Evolutionary conservation across 305 asterid genomes (phyloP), one percentile per base, ranked within the genome.

Genomic region (Fraxinus latifolia): DNA sequence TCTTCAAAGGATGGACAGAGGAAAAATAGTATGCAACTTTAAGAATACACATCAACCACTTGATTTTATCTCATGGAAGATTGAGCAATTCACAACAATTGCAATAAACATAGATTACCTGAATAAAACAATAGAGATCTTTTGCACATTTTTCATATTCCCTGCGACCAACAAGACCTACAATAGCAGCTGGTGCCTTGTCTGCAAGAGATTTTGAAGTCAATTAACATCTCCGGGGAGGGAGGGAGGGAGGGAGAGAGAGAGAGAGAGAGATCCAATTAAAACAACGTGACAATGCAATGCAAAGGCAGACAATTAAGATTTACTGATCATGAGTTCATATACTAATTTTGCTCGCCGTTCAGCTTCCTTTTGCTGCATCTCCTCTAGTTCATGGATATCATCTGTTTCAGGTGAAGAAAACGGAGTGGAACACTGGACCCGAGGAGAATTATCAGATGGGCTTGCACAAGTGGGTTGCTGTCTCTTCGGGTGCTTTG

Each of bases 61-160:
- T 27, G 71, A 67, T 67, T 67, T 44, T 21, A 14, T 62, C 71
- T 62, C 71, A 23, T 3, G 32, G 32, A 62, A 62, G 71, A 23
- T 23, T 55, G 65, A 76, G 82, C 67, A 58, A 29, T 67, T 58
- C 0, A 77, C 76, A 76, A 58, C 1, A 50, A 33, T 27, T 67
- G 47, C 47, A 71, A 71, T n/a, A 32, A 84, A 77, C 21, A 83
- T 78, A 55, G 76, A 53, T 88, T 80, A 96, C 99, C 99, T 96
- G 99, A 86, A 96, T 89, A 91, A 96, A 96, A 85, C 87, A 93
- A 89, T 92, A 96, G 77, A 96, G 93, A 90, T 96, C 99, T 86
- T 91, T 91, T 12, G 95, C 98, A 85, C 97, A 95, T 78, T 91
- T 91, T 86, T 94, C 98, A 78, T 96, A 96, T 85, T 94, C 98